phyloP scores from a whole-genome alignment of 208 protist species.

The Endotrypanum monterogeii region DNA sequence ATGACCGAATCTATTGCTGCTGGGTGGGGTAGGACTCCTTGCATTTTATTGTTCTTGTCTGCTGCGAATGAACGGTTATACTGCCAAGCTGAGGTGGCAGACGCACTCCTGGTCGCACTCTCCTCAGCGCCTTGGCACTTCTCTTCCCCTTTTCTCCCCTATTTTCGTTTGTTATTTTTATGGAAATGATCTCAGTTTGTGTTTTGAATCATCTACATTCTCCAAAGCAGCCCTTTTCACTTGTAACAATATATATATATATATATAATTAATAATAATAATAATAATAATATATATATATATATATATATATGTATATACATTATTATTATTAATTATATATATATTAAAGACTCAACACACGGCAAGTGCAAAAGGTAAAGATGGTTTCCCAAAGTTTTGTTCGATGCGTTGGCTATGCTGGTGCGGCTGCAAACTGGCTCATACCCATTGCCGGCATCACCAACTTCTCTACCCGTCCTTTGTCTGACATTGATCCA shows the following conservation, averaged over 20 bases:
- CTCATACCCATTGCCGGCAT: conserved; percentile 89
- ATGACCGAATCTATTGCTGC: background rate
- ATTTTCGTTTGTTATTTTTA: background rate
- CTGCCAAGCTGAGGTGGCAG: background rate
- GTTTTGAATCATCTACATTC: background rate
- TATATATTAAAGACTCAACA: background rate
- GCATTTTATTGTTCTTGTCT: background rate
- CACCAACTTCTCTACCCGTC: conserved; percentile 79
- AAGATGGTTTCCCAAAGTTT: conserved; percentile 71
- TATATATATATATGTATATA: background rate
- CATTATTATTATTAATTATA: background rate
- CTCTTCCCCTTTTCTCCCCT: background rate
- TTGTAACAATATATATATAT: background rate
- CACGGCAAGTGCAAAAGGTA: background rate
- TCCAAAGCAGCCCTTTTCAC: conserved; percentile 6
- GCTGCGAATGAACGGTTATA: background rate
- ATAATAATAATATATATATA: background rate
- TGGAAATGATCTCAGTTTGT: background rate
- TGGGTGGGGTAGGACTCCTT: no score
- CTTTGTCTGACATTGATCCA: conserved; percentile 81
- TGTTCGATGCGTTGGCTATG: conserved; percentile 80
- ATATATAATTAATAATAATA: background rate
- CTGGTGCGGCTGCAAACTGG: conserved; percentile 88
- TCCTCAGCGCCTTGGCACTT: background rate
- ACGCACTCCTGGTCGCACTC: background rate